Evolutionary conservation across 2,329 filamentous ascomycete species (phyloP), one percentile per base, ranked within the genome.

Genomic region (Scedosporium boydii): DNA sequence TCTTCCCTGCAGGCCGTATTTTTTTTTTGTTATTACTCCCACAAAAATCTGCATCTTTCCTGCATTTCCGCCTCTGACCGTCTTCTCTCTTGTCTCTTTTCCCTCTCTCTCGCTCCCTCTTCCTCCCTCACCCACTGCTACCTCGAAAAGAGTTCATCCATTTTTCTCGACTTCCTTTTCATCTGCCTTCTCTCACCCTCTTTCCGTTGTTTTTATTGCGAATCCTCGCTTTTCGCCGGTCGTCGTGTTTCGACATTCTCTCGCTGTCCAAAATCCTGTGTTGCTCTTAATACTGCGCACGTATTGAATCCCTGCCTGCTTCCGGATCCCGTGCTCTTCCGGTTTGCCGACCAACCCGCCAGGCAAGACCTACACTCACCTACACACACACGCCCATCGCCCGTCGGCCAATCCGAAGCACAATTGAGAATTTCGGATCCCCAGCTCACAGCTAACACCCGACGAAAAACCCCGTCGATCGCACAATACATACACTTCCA

Each of bases 41-140:
- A 58, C 57, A 48, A 26, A 51, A 38, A 3, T 34, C 26, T 38
- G 58, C 16, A 48, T 60, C 46, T 23, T 67, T 64, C 68, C 68
- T 70, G 68, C 69, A 69, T 70, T 66, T 66, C 63, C 60, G 61
- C 29, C 44, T 29, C 42, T 46, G 56, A 21, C 44, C 58, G 26
- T 67, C 65, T 63, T 56, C 58, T 56, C 58, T 65, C 64, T 66
- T 64, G 62, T 62, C 46, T 60, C 63, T 63, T 61, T 59, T 56
- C 59, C 62, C 65, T 64, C 65, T 59, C 64, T 60, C 56, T 58
- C 64, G 27, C 27, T 29, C 27, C 27, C 27, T 29, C 60, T 61
- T 62, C 60, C 38, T 59, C 56, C 44, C 59, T 62, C 62, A 53
- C 41, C 61, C 51, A 63, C 53, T 58, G 56, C 58, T 62, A 63